Conservation (phyloP, 139 green algal species). For the Closterium sp. region DNA sequence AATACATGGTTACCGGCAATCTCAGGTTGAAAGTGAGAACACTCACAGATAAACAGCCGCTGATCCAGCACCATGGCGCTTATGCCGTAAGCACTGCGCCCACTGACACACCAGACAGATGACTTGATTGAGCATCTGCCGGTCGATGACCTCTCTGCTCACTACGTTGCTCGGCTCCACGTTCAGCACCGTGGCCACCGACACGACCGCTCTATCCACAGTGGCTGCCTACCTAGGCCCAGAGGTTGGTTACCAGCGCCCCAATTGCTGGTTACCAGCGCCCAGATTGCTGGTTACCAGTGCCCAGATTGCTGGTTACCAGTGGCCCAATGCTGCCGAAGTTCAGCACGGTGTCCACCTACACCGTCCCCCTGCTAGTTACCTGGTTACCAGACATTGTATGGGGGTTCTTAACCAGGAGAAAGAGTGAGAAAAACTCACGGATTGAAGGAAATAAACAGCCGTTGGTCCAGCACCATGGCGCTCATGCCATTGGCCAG, state of each 20-base stretch:
- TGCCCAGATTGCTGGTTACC: too few relatives aligned
- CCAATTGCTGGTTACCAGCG: too few relatives aligned
- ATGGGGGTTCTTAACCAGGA: too few relatives aligned
- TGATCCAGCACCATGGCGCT: constrained; percentile 99
- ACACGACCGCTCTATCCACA: constrained; percentile 1
- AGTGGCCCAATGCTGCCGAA: too few relatives aligned
- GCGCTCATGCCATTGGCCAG: constrained; percentile 89
- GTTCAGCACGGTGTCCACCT: neutral
- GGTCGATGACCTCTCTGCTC: constrained; percentile 90
- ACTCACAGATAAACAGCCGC: constrained; percentile 95
- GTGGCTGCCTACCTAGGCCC: neutral
- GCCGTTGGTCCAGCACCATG: constrained; percentile 98
- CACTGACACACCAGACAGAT: constrained; percentile 79
- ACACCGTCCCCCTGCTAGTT: too few relatives aligned
- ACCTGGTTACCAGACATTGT: too few relatives aligned
- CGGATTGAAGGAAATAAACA: constrained; percentile 98
- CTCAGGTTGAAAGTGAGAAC: constrained; percentile 96
- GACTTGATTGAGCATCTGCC: constrained; percentile 86
- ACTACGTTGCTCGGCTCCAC: constrained; percentile 61
- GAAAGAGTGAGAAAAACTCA: too few relatives aligned
- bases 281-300: too few relatives aligned
- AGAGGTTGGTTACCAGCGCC: too few relatives aligned
- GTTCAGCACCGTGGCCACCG: constrained; percentile 31
- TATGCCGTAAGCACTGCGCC: too few relatives aligned
- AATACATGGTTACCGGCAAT: neutral